Percentiles rank a stretch among this genome's conserved stretches.
phyloP scores from a whole-genome alignment of 352 stramenopile genomes.

The Pythium rishiriense region DNA sequence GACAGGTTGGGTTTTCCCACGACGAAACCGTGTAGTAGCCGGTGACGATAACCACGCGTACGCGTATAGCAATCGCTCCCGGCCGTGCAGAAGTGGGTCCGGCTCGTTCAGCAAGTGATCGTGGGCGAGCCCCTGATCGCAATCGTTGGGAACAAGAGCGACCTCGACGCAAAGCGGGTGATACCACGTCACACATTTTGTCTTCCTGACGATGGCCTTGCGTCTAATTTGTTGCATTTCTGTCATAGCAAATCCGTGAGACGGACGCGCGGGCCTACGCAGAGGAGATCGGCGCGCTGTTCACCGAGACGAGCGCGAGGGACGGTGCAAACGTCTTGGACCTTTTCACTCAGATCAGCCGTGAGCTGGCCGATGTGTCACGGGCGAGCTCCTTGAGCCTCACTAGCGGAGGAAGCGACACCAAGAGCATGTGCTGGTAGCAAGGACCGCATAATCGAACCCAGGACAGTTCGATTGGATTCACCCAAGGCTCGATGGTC shows the following conservation, averaged over 20 bases:
- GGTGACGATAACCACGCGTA: too few species aligned
- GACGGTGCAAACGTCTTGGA: slow-evolving; percentile 92
- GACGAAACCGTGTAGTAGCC: not conserved
- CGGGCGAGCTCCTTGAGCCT: slow-evolving; percentile 81
- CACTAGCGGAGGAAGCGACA: slow-evolving; percentile 70
- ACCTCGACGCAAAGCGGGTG: slow-evolving; percentile 87
- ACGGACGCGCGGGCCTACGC: slow-evolving; percentile 88
- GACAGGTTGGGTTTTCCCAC: slow-evolving; percentile 81
- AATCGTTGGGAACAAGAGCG: slow-evolving; percentile 95
- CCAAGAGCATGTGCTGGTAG: slow-evolving; percentile 83
- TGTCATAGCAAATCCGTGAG: slow-evolving; percentile 84
- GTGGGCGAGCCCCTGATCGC: slow-evolving; percentile 94
- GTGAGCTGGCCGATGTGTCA: slow-evolving; percentile 75
- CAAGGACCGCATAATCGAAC: slow-evolving; percentile 25
- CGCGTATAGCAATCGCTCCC: slow-evolving; percentile 82
- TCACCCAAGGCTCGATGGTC: too few species aligned
- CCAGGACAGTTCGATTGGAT: too few species aligned
- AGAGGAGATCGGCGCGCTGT: slow-evolving; percentile 91
- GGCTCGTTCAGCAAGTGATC: slow-evolving; percentile 90
- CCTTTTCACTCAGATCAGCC: slow-evolving; percentile 92
- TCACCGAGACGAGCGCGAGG: slow-evolving; percentile 94
- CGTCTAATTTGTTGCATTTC: not conserved
- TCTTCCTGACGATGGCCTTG: not conserved
- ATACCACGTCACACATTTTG: too few species aligned
- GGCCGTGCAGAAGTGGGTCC: slow-evolving; percentile 94